Evolutionary conservation across 306 rosid genomes (phyloP).

Genomic region (Pyrus bretschneideri): DNA sequence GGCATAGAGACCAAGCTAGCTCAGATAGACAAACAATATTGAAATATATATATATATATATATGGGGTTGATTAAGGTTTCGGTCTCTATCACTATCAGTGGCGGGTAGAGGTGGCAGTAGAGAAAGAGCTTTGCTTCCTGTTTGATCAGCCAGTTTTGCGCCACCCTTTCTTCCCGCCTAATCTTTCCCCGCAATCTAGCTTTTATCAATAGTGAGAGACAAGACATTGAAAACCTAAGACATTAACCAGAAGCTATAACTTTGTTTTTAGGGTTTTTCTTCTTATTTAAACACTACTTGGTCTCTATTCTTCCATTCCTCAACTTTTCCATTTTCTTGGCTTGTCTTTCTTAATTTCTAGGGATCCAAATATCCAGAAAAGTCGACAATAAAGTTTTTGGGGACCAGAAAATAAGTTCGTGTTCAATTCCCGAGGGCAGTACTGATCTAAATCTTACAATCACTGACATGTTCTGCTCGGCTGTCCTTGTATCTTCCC

Average conservation of each 20-base stretch:
- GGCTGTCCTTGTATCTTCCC: conserved; percentile 28
- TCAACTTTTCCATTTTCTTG: conserved; percentile 7
- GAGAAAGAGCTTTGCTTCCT: conserved; percentile 21
- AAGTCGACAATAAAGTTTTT: conserved; percentile 14
- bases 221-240: conserved; percentile 20
- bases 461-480: conserved; percentile 10
- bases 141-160: conserved; percentile 25
- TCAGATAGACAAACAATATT: not conserved
- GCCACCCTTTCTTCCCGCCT: conserved; percentile 40
- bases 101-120: conserved; percentile 49
- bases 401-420: conserved; percentile 18
- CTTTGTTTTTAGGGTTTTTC: conserved; percentile 29
- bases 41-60: not conserved
- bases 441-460: not conserved
- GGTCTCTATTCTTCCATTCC: conserved; percentile 20
- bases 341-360: conserved; percentile 5
- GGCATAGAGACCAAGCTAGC: conserved; percentile 20
- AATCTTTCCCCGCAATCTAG: conserved; percentile 66
- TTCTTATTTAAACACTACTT: conserved; percentile 28
- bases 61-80: not conserved
- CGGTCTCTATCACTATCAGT: conserved; percentile 59
- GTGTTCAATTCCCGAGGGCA: conserved; percentile 41
- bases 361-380: conserved; percentile 51
- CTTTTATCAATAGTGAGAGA: conserved; percentile 31
- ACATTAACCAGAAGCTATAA: conserved; percentile 6